Evolutionary conservation across 169 alveolate species (phyloP).

Genomic region (Plasmodium reichenowi): DNA sequence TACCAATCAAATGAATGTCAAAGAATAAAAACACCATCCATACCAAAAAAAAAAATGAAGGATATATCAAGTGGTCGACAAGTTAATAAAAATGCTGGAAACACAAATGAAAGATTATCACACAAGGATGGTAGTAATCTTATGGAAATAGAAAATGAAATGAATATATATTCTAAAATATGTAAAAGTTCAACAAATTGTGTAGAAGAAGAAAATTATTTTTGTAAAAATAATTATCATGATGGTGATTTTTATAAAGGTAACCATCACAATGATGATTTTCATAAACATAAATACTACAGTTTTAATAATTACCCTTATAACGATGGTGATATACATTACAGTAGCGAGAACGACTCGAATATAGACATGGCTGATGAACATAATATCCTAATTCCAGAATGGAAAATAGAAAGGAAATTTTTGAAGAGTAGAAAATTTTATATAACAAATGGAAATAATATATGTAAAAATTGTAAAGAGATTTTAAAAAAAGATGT

Average conservation of each 20-base stretch:
- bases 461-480: constrained; percentile 31
- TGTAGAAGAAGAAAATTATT: no score
- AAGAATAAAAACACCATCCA: neutral
- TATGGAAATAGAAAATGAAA: no score
- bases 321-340: neutral
- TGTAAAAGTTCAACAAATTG: no score
- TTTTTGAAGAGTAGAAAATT: constrained; percentile 38
- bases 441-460: constrained; percentile 25
- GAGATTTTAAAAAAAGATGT: constrained; percentile 25
- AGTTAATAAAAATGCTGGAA: neutral
- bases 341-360: neutral
- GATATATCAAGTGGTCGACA: neutral
- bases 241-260: no score
- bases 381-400: neutral
- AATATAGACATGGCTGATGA: neutral
- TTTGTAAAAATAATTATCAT: no score
- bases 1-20: neutral
- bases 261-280: no score
- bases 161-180: no score
- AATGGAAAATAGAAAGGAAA: constrained; percentile 14
- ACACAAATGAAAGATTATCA: neutral
- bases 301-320: neutral
- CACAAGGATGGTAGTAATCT: no score
- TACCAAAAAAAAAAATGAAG: neutral
- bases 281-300: neutral